Base-by-base conservation (phyloP, 1,284 basidiomycete species). In the Trichosporon ovoides region DNA sequence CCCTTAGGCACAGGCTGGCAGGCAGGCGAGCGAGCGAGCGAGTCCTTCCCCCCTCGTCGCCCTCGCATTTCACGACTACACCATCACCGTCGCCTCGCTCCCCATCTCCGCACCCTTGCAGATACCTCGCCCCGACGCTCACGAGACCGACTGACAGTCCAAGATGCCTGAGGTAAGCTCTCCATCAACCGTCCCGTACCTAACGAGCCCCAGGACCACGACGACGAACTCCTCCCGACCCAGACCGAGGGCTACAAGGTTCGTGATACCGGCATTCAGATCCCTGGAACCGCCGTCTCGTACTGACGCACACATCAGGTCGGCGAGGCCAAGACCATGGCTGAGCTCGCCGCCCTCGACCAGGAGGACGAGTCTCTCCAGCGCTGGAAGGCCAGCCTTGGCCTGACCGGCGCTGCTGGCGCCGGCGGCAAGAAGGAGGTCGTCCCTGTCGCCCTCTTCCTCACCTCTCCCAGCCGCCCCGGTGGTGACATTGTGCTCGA, bases 341-440 rank as follows among this genome's bases (percentile, higher is more conserved):
- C 78, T 18, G 81, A 83, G 68, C 80, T 82, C 56, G 77, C 80
- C 16, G 74, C 76, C 54, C 74, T 78, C 13, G 73, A 78, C 65
- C 67, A 75, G 67, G 78, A 82, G 55, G 82, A 83, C 66, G 82
- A 83, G 67, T 81, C 79, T 50, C 75, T 83, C 10, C 79, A 80
- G 53, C 76, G 80, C 56, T 83, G 82, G 82, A 83, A 83, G 68
- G 79, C 79, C 3, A 80, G 78, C 36, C 73, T 83, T 11, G 82
- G 82, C 16, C 69, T 83, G 34, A 73, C 67, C 10, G 70, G 74
- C n/a, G 64, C 63, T 6, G 62, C 52, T 5, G 66, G 64, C 16
- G 66, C 64, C 9, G 63, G 65, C 3, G 59, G 64, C 12, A 75
- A 73, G 56, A 75, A 76, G 67, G 73, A 78, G 75, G 74, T 78